A percentile compares a stretch with the other conserved stretches of the same genome.
These are phyloP conservation scores for Gamarada debralockiae DNA, from an alignment of 495 filamentous ascomycete species.

Conservation along the genomic window DNA sequence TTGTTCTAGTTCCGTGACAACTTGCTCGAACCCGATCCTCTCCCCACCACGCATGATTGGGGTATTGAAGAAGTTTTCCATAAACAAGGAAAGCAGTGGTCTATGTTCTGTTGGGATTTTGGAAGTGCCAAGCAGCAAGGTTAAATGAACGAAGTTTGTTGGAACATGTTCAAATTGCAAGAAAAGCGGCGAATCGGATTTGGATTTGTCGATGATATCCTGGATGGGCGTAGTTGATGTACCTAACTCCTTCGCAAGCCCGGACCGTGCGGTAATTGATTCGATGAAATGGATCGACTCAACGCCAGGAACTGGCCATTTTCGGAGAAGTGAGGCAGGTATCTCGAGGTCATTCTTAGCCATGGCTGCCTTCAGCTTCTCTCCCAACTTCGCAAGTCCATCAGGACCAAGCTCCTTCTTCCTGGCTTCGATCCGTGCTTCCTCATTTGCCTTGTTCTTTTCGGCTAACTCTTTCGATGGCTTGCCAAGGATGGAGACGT, in stretches of 20 bases:
- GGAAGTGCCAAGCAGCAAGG: slow-evolving; percentile 71
- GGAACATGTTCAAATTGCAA: slow-evolving; percentile 95
- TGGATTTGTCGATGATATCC: slow-evolving; percentile 67
- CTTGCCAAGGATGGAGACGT: slow-evolving; percentile 84
- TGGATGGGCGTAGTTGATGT: slow-evolving; percentile 66
- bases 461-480: slow-evolving; percentile 68
- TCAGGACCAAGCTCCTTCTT: slow-evolving; percentile 46
- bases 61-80: slow-evolving; percentile 90
- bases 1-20: slow-evolving; percentile 82
- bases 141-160: slow-evolving; percentile 84
- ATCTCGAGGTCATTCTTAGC: slow-evolving; percentile 79
- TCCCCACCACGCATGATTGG: slow-evolving; percentile 77
- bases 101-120: slow-evolving; percentile 68
- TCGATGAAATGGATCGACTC: slow-evolving; percentile 92
- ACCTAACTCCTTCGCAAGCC: slow-evolving; percentile 69
- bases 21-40: slow-evolving; percentile 81
- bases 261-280: slow-evolving; percentile 80
- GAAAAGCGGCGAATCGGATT: slow-evolving; percentile 67
- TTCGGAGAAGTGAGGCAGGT: slow-evolving; percentile 68
- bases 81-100: slow-evolving; percentile 79
- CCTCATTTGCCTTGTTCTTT: slow-evolving; percentile 69
- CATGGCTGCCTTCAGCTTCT: slow-evolving; percentile 76
- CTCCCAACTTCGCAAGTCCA: slow-evolving; percentile 61
- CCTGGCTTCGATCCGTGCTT: slow-evolving; percentile 50
- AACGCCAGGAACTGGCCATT: slow-evolving; percentile 76